phyloP scores from a whole-genome alignment of 2,329 filamentous ascomycete species.

The Sordariomycetes sp. region DNA sequence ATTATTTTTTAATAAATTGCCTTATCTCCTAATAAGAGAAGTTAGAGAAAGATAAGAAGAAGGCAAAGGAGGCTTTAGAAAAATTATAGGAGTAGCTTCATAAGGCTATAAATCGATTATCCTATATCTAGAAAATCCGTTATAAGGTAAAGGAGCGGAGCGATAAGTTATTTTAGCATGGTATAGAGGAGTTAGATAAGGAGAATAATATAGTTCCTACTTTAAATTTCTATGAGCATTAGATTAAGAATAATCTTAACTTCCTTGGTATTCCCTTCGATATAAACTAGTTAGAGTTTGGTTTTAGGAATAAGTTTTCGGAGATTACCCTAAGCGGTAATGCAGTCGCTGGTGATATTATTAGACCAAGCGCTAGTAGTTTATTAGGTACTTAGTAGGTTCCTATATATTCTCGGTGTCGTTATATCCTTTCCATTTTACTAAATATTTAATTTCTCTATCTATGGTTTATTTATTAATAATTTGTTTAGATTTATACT shows the following conservation, averaged over 20 bases:
- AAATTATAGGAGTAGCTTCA: background rate
- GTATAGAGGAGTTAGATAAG: conserved; percentile 5
- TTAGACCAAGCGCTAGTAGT: conserved; percentile 3
- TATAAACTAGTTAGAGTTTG: background rate
- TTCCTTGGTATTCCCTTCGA: too few species aligned
- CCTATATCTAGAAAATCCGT: conserved; percentile 5
- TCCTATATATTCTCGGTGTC: conserved; percentile 11
- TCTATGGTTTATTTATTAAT: conserved; percentile 6
- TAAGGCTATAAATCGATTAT: conserved; percentile 4
- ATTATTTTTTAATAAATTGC: too few species aligned
- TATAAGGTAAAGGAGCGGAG: too few species aligned
- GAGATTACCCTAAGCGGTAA: background rate
- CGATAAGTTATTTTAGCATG: conserved; percentile 1
- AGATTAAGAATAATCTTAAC: too few species aligned
- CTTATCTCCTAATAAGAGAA: too few species aligned
- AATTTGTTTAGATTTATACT: conserved; percentile 8
- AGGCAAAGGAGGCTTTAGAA: background rate
- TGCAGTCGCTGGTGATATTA: conserved; percentile 3
- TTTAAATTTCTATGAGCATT: too few species aligned
- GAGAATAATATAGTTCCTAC: background rate
- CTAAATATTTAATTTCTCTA: conserved; percentile 7
- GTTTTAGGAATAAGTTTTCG: conserved; percentile 1
- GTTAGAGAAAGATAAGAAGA: background rate
- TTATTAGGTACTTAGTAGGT: conserved; percentile 7
- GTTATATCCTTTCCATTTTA: conserved; percentile 10